Evolutionary conservation across 2,329 filamentous ascomycete species (phyloP).

Genomic region (Apiospora aurea): DNA sequence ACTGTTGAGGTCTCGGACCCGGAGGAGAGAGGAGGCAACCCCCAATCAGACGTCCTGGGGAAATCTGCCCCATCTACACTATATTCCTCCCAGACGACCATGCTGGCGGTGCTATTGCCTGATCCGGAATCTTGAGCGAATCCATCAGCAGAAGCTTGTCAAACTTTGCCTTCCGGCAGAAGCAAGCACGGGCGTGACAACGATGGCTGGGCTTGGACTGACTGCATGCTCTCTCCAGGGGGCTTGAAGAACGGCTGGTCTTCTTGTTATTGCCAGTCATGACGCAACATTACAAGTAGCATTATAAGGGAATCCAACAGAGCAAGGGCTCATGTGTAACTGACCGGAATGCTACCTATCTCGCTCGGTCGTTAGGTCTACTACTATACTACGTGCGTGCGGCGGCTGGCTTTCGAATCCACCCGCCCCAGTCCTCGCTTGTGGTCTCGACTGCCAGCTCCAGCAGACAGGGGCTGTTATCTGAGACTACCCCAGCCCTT

Average conservation of each 20-base stretch:
- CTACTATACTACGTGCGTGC: not conserved
- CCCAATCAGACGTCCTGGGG: not conserved
- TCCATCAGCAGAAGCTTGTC: slow-evolving; percentile 6
- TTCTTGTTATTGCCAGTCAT: not conserved
- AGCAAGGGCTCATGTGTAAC: not conserved
- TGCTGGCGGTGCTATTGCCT: slow-evolving; percentile 2
- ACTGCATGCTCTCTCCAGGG: not conserved
- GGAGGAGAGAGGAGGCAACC: not conserved
- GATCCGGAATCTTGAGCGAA: not conserved
- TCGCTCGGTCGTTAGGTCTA: not conserved
- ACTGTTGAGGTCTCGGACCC: not conserved
- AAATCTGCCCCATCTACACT: slow-evolving; percentile 11
- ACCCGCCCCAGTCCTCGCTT: not conserved
- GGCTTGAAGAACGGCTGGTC: no score
- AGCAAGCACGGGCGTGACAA: not conserved
- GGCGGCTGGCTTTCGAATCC: not conserved
- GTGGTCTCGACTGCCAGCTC: slow-evolving; percentile 14
- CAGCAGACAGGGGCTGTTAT: slow-evolving; percentile 11
- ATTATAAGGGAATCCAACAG: not conserved
- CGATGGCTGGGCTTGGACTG: not conserved
- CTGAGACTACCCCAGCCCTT: slow-evolving; percentile 15
- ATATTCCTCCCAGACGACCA: not conserved
- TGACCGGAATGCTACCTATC: not conserved
- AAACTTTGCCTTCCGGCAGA: not conserved
- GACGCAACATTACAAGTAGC: not conserved